A percentile compares a stretch with the other conserved stretches of the same genome.
These are phyloP conservation scores for Coemansia sp. DNA, from an alignment of 192 early-diverging fungal genomes.

Conservation along the genomic window DNA sequence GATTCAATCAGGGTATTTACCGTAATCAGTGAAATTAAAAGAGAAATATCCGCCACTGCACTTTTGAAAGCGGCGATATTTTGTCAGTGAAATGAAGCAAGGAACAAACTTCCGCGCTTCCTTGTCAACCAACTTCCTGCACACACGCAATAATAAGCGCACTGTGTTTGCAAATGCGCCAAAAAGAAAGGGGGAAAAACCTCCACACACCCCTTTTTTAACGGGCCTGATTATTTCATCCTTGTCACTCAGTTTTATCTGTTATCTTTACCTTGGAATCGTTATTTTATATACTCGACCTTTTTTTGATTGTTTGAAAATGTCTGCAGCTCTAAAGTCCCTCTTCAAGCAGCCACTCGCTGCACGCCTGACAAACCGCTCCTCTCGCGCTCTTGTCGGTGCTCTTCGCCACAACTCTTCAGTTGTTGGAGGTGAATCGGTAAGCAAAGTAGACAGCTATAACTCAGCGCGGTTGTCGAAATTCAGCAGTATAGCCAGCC, in stretches of 20 bases:
- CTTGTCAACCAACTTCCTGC: too few species aligned
- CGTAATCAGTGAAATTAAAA: too few species aligned
- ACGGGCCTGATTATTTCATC: neutral
- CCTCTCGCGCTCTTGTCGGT: conserved; percentile 29
- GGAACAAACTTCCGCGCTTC: too few species aligned
- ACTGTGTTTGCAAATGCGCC: neutral
- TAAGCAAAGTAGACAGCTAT: conserved; percentile 18
- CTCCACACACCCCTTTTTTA: neutral
- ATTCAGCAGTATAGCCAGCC: neutral
- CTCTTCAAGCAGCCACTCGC: conserved; percentile 46
- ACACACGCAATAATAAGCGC: too few species aligned
- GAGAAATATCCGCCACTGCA: too few species aligned
- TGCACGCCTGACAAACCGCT: conserved; percentile 38
- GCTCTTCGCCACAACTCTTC: conserved; percentile 42
- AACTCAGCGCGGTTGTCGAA: neutral
- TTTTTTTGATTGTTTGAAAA: conserved; percentile 9
- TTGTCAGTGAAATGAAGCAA: too few species aligned
- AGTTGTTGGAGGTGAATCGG: conserved; percentile 26
- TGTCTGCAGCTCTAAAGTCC: conserved; percentile 42
- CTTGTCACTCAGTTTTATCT: neutral
- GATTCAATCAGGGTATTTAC: too few species aligned
- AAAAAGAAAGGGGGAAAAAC: neutral
- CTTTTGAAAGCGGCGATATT: too few species aligned
- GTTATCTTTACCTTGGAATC: neutral
- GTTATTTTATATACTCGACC: neutral